A percentile compares a stretch with the other conserved stretches of the same genome.
phyloP scores from a whole-genome alignment of 768 basidiomycete species.

The Termitomyces sp. region DNA sequence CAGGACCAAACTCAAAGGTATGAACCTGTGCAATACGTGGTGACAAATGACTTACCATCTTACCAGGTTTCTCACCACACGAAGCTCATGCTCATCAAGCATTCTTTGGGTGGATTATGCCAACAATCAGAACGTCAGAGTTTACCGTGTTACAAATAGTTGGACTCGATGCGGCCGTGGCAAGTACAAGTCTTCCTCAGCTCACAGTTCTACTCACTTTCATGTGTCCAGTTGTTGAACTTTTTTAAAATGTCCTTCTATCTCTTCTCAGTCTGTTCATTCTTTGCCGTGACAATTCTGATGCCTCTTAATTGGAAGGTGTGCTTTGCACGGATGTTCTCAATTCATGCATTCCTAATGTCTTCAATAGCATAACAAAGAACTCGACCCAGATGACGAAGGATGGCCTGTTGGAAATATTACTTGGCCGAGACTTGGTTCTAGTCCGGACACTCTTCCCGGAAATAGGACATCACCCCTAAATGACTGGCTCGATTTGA shows the following conservation, averaged over 20 bases:
- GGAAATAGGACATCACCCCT: conserved; percentile 31
- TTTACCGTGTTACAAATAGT: conserved; percentile 94
- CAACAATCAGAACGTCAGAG: conserved; percentile 86
- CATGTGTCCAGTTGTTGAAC: conserved; percentile 63
- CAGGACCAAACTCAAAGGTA: conserved; percentile 91
- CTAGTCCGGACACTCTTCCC: conserved; percentile 15
- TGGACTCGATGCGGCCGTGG: conserved; percentile 94
- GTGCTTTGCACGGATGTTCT: conserved; percentile 19
- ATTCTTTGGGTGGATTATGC: conserved; percentile 96
- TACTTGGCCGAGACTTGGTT: conserved; percentile 40
- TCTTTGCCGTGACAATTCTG: conserved; percentile 77
- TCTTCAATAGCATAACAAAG: conserved; percentile 61
- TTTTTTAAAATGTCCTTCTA: conserved; percentile 96
- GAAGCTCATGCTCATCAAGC: conserved; percentile 84
- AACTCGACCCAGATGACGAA: conserved; percentile 50
- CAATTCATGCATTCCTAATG: conserved; percentile 1
- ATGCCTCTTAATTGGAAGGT: conserved; percentile 97
- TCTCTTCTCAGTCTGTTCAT: conserved; percentile 81
- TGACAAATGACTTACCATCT: conserved; percentile 6
- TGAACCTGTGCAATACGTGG: not conserved
- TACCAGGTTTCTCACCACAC: conserved; percentile 84
- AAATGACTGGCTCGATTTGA: conserved; percentile 79
- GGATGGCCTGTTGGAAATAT: conserved; percentile 37
- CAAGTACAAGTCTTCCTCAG: conserved; percentile 30
- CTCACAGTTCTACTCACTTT: not conserved